These are phyloP conservation scores for Alternaria sp. DNA, from an alignment of 2,329 filamentous ascomycete genomes.

Conservation along the genomic window DNA sequence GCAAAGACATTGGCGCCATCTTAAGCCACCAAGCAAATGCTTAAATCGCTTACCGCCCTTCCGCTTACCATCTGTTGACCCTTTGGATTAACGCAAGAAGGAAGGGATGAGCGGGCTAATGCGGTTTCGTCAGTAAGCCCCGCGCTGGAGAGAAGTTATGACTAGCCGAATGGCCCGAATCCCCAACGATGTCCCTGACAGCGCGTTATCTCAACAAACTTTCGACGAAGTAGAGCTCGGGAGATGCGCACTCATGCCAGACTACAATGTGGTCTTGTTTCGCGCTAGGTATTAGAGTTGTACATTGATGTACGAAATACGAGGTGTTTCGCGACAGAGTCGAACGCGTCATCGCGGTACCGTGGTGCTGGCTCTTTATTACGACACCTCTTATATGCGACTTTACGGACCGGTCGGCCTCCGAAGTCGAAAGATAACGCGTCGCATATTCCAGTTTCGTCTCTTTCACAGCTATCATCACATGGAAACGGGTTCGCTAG, in stretches of 20 bases:
- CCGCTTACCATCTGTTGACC: not conserved
- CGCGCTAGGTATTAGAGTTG: not conserved
- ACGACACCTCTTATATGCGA: not conserved
- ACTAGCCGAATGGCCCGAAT: not conserved
- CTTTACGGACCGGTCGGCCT: not conserved
- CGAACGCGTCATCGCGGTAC: not conserved
- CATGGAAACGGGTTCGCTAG: not conserved
- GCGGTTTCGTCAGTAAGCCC: not conserved
- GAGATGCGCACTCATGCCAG: not conserved
- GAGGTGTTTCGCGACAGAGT: not conserved
- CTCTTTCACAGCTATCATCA: not conserved
- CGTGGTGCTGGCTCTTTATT: not conserved
- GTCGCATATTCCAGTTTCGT: not conserved
- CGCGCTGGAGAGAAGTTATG: not conserved
- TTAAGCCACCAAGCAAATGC: slow-evolving; percentile 8
- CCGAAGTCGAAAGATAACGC: too few relatives aligned
- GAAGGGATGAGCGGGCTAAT: not conserved
- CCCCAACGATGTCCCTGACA: not conserved
- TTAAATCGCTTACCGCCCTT: slow-evolving; percentile 1
- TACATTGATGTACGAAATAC: not conserved
- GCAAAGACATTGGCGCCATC: not conserved
- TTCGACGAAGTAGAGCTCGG: not conserved
- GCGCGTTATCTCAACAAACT: not conserved
- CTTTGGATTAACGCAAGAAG: not conserved
- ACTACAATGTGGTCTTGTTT: not conserved